Percentiles rank a stretch among this genome's conserved stretches.
phyloP scores from a whole-genome alignment of 1,284 basidiomycete genomes.

The Sphaerobolus stellatus region DNA sequence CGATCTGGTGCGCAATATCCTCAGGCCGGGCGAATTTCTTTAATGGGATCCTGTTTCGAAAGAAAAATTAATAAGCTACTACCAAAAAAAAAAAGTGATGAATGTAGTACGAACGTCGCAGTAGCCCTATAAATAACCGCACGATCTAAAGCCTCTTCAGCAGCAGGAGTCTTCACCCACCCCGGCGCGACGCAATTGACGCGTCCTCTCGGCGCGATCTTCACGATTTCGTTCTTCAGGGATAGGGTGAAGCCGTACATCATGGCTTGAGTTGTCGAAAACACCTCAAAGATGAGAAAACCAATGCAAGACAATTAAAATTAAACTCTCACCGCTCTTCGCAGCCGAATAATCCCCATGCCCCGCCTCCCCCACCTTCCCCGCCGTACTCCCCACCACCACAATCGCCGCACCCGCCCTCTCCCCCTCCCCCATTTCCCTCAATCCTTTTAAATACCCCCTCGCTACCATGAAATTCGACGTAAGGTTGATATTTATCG shows the following conservation, averaged over 20 bases:
- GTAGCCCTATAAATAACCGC: conserved; percentile 51
- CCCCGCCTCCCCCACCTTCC: conserved; percentile 69
- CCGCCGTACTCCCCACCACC: conserved; percentile 69
- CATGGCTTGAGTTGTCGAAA: conserved; percentile 46
- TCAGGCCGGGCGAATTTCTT: conserved; percentile 65
- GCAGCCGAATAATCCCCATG: conserved; percentile 61
- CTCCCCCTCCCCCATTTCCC: conserved; percentile 36
- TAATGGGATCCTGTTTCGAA: conserved; percentile 56
- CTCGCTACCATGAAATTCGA: conserved; percentile 66
- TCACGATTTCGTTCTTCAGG: conserved; percentile 79
- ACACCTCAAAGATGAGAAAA: conserved; percentile 58
- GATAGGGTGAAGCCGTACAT: conserved; percentile 72
- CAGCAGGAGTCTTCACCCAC: conserved; percentile 68
- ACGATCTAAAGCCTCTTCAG: conserved; percentile 46
- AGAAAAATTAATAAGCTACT: not conserved
- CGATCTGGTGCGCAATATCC: conserved; percentile 68
- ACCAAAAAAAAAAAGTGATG: not conserved
- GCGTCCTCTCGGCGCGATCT: conserved; percentile 65
- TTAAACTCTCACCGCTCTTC: conserved; percentile 19
- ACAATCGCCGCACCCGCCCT: conserved; percentile 60
- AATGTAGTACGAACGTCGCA: conserved; percentile 52
- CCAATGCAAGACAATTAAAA: too few relatives aligned
- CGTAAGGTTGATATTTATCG: conserved; percentile 64
- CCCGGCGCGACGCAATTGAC: conserved; percentile 75
- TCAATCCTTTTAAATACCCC: conserved; percentile 55